phyloP scores from a whole-genome alignment of 192 early-diverging fungal genomes.

The Backusella psychrophila region DNA sequence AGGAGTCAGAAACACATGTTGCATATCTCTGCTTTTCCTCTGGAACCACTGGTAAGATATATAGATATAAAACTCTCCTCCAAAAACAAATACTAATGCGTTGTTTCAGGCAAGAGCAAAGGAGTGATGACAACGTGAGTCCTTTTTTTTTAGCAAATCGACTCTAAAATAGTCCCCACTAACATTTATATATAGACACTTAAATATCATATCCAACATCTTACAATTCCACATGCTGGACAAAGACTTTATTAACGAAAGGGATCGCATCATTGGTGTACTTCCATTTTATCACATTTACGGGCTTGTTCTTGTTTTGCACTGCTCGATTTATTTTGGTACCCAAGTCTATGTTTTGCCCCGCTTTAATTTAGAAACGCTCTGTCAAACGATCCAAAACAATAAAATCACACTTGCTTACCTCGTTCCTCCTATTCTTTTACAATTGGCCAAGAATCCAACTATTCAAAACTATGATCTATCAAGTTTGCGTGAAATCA shows the following conservation, averaged over 20 bases:
- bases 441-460: slow-evolving; percentile 65
- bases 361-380: slow-evolving; percentile 56
- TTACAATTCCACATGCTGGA: background rate
- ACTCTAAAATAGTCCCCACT: slow-evolving; percentile 52
- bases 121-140: slow-evolving; percentile 32
- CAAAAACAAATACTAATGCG: slow-evolving; percentile 8
- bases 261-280: slow-evolving; percentile 16
- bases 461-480: slow-evolving; percentile 65
- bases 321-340: slow-evolving; percentile 22
- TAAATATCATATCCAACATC: slow-evolving; percentile 24
- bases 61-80: slow-evolving; percentile 12
- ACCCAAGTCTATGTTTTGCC: slow-evolving; percentile 52
- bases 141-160: slow-evolving; percentile 38
- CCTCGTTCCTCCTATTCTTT: slow-evolving; percentile 77
- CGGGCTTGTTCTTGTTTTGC: slow-evolving; percentile 22
- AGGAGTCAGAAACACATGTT: slow-evolving; percentile 23
- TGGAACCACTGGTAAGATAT: slow-evolving; percentile 28
- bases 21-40: slow-evolving; percentile 30
- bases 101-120: slow-evolving; percentile 16
- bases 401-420: slow-evolving; percentile 72
- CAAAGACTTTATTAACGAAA: background rate
- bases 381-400: slow-evolving; percentile 68
- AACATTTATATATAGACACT: slow-evolving; percentile 14
- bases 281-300: slow-evolving; percentile 30
- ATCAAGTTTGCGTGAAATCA: slow-evolving; percentile 44